Evolutionary conservation across 2,329 filamentous ascomycete genomes (phyloP), one percentile per base, ranked within the genome.

Genomic region (Colletotrichum filicis): DNA sequence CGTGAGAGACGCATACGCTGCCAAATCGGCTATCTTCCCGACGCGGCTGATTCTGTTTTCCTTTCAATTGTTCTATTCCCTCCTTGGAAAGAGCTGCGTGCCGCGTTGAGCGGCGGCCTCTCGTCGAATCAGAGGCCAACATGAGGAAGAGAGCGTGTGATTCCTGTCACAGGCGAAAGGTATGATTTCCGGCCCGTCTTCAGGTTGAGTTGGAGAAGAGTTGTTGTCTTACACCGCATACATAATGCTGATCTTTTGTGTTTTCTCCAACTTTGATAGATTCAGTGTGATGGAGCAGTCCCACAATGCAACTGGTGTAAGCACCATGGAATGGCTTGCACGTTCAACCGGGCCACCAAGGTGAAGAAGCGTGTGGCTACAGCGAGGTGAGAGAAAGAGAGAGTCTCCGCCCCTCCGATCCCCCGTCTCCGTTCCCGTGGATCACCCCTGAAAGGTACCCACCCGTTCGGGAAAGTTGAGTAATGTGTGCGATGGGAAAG

Each of bases 251-350:
- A 74, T 61, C 19, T 26, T 65, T 55, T 56, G 9, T 28, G 64
- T 49, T 14, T 62, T 37, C 69, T 28, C 26, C 19, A n/a, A n/a
- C 19, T 22, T 49, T 22, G 42, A 22, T 66, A 87, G 85, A 88
- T 88, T 72, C 87, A 88, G 81, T 89, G 87, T 74, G 86, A 87
- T 75, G 81, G 80, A 2, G 80, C 80, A 19, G 72, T 80, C 11
- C 83, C 84, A 4, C 80, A 82, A 61, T 88, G 86, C 78, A 85
- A 88, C 76, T 88, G 86, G 86, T 88, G 86, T 76, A 81, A 80
- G 62, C 85, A 87, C 76, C 86, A 87, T 74, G 78, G 82, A 66
- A 80, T 86, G 24, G 76, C 81, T 22, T 89, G 87, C 77, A 87
- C 85, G 8, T 88, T 87, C 76, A 81, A 68, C 56, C 46, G 74